phyloP scores from a whole-genome alignment of 2,329 filamentous ascomycete species.

The Mariannaea elegans region DNA sequence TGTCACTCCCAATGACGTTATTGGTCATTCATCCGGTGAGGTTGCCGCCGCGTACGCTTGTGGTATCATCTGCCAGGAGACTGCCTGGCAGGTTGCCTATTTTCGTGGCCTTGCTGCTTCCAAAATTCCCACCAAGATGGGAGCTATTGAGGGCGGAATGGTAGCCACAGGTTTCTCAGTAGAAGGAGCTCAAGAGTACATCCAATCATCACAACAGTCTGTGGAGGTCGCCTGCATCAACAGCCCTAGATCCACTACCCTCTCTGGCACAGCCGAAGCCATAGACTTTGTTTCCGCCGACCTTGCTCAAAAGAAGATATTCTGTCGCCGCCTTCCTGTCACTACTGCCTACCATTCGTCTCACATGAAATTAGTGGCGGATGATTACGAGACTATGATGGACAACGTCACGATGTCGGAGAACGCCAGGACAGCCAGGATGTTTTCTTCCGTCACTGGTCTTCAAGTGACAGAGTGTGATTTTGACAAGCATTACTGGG shows the following conservation, averaged over 20 bases:
- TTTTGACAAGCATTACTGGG: slow-evolving; percentile 54
- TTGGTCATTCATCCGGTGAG: slow-evolving; percentile 59
- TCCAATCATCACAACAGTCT: slow-evolving; percentile 30
- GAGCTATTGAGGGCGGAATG: slow-evolving; percentile 50
- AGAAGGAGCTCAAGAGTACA: slow-evolving; percentile 39
- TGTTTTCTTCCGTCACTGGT: slow-evolving; percentile 55
- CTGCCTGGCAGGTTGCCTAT: slow-evolving; percentile 54
- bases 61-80: slow-evolving; percentile 46
- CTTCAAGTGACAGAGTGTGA: slow-evolving; percentile 31
- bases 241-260: slow-evolving; percentile 53
- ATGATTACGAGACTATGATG: slow-evolving; percentile 47
- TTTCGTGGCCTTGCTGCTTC: slow-evolving; percentile 50
- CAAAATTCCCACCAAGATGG: slow-evolving; percentile 37
- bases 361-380: slow-evolving; percentile 52
- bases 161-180: slow-evolving; percentile 50
- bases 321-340: slow-evolving; percentile 49
- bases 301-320: slow-evolving; percentile 43
- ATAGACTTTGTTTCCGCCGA: slow-evolving; percentile 45
- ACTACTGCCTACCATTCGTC: slow-evolving; percentile 55
- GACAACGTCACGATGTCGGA: slow-evolving; percentile 29
- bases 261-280: slow-evolving; percentile 50
- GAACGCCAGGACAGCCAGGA: slow-evolving; percentile 32
- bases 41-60: slow-evolving; percentile 56
- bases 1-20: slow-evolving; percentile 45
- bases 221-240: slow-evolving; percentile 56